Conservation (phyloP, 179 eudicot species). For the Beta macrorhiza region DNA sequence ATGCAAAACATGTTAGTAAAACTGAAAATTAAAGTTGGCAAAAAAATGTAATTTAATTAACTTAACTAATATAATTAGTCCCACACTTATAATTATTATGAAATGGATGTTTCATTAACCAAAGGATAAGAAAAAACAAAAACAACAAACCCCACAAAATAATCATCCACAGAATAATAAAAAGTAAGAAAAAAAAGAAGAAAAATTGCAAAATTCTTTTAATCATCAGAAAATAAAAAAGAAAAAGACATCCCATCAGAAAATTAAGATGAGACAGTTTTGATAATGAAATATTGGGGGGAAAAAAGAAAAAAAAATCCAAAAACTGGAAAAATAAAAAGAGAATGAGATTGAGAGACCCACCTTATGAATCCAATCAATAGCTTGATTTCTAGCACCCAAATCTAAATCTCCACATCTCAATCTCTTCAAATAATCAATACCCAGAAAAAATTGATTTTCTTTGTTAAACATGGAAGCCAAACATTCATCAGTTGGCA, state of each 20-base stretch:
- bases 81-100: not conserved
- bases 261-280: not conserved
- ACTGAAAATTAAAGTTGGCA: no score
- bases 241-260: not conserved
- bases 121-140: no score
- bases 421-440: slow-evolving; percentile 53
- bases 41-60: not conserved
- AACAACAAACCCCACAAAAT: not conserved
- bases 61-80: not conserved
- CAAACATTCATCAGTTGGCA: no score
- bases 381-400: slow-evolving; percentile 49
- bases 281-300: not conserved
- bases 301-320: no score
- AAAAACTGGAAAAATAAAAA: no score
- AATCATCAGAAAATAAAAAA: not conserved
- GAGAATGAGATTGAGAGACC: not conserved
- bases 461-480: no score
- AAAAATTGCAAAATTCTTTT: not conserved
- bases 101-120: no score
- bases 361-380: slow-evolving; percentile 74
- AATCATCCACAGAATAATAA: slow-evolving; percentile 5
- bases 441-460: slow-evolving; percentile 6
- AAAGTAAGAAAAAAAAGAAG: not conserved
- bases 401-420: slow-evolving; percentile 59
- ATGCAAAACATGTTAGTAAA: slow-evolving; percentile 29